Conservation (phyloP, 2,329 filamentous ascomycete genomes). For the Penicillium hordei region DNA sequence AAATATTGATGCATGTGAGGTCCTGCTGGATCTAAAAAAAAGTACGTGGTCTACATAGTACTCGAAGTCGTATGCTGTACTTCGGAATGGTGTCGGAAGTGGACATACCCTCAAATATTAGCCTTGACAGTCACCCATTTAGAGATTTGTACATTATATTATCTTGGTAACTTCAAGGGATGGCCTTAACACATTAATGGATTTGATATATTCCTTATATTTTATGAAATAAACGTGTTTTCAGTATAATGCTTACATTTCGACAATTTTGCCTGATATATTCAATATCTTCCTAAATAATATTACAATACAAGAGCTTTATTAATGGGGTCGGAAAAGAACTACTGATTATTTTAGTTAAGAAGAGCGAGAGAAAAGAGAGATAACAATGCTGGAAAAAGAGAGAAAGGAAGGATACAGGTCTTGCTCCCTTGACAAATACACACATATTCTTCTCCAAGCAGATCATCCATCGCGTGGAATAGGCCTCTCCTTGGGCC, state of each 20-base stretch:
- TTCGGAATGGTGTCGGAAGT: background rate
- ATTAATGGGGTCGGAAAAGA: background rate
- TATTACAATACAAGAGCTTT: background rate
- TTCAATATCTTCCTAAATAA: background rate
- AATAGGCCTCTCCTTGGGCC: background rate
- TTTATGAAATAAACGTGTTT: background rate
- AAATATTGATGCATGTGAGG: background rate
- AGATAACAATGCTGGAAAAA: background rate
- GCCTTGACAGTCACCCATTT: background rate
- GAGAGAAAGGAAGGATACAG: background rate
- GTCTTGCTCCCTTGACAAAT: background rate
- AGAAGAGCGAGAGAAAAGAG: background rate
- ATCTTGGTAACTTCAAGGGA: background rate
- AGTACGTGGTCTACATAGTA: background rate
- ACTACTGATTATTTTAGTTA: background rate
- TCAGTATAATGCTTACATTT: background rate
- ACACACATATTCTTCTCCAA: background rate
- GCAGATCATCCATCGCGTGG: background rate
- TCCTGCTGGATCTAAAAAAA: background rate
- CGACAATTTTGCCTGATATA: no score
- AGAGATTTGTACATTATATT: background rate
- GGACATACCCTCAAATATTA: background rate
- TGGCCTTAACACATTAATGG: background rate
- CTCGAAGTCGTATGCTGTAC: background rate
- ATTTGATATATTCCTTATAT: background rate